Evolutionary conservation across 2,329 filamentous ascomycete species (phyloP).

Genomic region (Cladophialophora yegresii): DNA sequence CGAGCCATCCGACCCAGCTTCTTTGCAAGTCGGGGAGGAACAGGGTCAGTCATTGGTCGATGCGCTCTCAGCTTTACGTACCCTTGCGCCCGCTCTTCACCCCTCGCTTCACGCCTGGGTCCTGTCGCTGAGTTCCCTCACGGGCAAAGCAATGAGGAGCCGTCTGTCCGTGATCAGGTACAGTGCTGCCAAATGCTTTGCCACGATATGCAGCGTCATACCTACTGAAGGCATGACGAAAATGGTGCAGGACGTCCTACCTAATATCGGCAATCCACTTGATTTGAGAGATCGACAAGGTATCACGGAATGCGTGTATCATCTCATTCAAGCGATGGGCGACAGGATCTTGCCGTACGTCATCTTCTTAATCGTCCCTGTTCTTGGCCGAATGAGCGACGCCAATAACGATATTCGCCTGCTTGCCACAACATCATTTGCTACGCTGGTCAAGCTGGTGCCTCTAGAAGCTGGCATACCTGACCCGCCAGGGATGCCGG

Average conservation of each 20-base stretch:
- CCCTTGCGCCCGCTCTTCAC: constrained; percentile 87
- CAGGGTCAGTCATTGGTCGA: constrained; percentile 93
- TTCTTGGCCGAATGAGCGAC: constrained; percentile 96
- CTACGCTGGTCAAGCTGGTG: constrained; percentile 93
- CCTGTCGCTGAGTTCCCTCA: constrained; percentile 76
- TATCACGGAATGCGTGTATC: constrained; percentile 92
- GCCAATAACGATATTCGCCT: constrained; percentile 94
- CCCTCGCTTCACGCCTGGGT: constrained; percentile 74
- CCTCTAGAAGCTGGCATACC: constrained; percentile 96
- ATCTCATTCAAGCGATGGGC: constrained; percentile 97
- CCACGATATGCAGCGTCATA: constrained; percentile 95
- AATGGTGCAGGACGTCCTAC: constrained; percentile 87
- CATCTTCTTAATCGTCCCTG: constrained; percentile 96
- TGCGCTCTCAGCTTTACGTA: constrained; percentile 87
- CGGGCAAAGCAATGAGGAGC: constrained; percentile 85
- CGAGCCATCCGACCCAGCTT: constrained; percentile 41
- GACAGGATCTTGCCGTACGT: constrained; percentile 95
- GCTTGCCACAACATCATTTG: constrained; percentile 94
- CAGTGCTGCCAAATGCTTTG: constrained; percentile 94
- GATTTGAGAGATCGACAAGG: constrained; percentile 90
- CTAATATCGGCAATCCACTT: constrained; percentile 85
- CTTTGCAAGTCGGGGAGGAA: constrained; percentile 65
- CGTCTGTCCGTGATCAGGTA: constrained; percentile 91
- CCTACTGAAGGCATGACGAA: constrained; percentile 94
- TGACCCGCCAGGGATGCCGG: constrained; percentile 88